Percentiles rank a stretch among this genome's conserved stretches.
Evolutionary conservation across 2,329 filamentous ascomycete species (phyloP).

Genomic region (Fusarium sp.): DNA sequence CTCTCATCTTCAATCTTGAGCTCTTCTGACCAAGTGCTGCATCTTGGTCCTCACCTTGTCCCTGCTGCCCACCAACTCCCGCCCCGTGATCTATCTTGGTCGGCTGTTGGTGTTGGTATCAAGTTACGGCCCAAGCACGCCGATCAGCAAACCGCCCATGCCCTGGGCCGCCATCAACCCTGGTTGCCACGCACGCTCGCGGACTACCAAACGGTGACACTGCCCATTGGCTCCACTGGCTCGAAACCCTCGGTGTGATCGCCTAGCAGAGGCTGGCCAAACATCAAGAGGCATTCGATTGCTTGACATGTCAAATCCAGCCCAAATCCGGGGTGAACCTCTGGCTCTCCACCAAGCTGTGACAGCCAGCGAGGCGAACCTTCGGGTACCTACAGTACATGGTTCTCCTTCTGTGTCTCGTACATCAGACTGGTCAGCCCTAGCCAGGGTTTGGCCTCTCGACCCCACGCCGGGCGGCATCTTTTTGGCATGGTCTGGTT

Average conservation of each 20-base stretch:
- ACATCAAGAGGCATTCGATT: constrained; percentile 19
- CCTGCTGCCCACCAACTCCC: constrained; percentile 18
- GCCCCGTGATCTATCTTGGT: constrained; percentile 29
- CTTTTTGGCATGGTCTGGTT: constrained; percentile 25
- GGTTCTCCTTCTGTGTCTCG: constrained; percentile 2
- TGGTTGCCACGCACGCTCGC: neutral
- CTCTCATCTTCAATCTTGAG: neutral
- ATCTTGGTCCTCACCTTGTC: constrained; percentile 2
- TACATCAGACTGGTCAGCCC: constrained; percentile 34
- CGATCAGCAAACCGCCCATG: constrained; percentile 32
- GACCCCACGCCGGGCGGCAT: constrained; percentile 32
- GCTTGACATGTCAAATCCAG: constrained; percentile 30
- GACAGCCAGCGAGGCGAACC: constrained; percentile 35
- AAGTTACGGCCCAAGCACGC: constrained; percentile 37
- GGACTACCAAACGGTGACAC: constrained; percentile 8
- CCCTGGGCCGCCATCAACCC: constrained; percentile 4
- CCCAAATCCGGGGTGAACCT: constrained; percentile 42
- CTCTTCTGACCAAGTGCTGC: neutral
- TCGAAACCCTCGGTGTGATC: constrained; percentile 21
- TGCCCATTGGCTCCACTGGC: constrained; percentile 21
- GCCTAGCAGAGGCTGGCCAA: constrained; percentile 20
- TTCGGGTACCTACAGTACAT: constrained; percentile 39
- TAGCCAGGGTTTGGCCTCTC: constrained; percentile 31
- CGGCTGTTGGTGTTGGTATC: constrained; percentile 36
- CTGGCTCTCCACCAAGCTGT: constrained; percentile 41